phyloP scores from a whole-genome alignment of 129 eudicot genomes.

The Mikania micrantha region DNA sequence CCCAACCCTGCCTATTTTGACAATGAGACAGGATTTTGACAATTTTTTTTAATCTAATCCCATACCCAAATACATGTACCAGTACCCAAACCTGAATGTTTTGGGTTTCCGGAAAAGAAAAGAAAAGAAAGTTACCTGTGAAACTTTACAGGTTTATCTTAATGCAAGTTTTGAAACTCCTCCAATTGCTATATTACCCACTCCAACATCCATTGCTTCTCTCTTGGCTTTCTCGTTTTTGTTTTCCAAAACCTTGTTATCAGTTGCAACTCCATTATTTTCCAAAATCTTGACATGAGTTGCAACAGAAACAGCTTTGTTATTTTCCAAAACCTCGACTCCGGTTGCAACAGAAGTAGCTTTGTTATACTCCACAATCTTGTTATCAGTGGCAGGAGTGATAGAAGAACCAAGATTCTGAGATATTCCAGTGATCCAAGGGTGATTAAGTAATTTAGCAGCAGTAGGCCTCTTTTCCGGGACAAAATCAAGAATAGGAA shows the following conservation, averaged over 20 bases:
- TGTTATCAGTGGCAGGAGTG: conserved; percentile 2
- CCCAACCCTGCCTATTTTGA: not conserved
- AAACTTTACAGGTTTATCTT: conserved; percentile 2
- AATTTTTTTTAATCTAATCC: no score
- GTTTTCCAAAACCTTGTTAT: conserved; percentile 31
- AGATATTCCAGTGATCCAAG: conserved; percentile 57
- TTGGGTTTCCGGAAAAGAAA: no score
- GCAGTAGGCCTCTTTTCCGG: conserved; percentile 93
- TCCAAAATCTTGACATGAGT: no score
- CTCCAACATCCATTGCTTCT: conserved; percentile 81
- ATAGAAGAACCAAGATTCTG: conserved; percentile 16
- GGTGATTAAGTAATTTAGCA: conserved; percentile 75
- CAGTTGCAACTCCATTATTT: no score
- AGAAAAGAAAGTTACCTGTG: conserved; percentile 1
- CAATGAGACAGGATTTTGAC: no score
- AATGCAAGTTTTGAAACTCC: conserved; percentile 28
- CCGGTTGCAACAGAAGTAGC: not conserved
- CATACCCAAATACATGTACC: no score
- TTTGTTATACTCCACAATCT: not conserved
- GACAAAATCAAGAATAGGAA: conserved; percentile 78
- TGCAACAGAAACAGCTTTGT: not conserved
- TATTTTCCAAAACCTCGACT: not conserved
- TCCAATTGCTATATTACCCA: conserved; percentile 73
- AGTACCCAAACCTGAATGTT: no score
- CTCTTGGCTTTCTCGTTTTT: conserved; percentile 65